Evolutionary conservation across 2,329 filamentous ascomycete species (phyloP).

Genomic region (Camillea tinctor): DNA sequence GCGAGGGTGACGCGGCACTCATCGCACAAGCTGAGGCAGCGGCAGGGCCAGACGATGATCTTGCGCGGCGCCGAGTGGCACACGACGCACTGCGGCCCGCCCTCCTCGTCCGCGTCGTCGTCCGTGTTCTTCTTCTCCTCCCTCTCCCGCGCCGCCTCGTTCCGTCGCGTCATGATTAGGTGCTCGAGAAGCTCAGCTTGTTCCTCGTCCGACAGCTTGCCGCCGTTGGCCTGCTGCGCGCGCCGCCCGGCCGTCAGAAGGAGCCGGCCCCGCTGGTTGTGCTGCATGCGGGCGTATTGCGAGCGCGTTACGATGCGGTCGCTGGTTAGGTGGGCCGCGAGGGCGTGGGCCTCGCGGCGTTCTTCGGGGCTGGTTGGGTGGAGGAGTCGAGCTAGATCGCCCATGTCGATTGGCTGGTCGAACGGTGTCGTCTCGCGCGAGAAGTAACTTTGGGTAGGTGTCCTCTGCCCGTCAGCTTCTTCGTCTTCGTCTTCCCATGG

Average conservation of each 20-base stretch:
- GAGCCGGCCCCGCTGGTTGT: constrained; percentile 68
- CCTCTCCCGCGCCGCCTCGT: constrained; percentile 22
- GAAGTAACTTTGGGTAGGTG: constrained; percentile 64
- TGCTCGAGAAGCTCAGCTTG: constrained; percentile 61
- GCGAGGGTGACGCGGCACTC: constrained; percentile 91
- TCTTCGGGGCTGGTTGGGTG: constrained; percentile 77
- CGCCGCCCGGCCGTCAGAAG: constrained; percentile 48
- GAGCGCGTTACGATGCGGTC: constrained; percentile 77
- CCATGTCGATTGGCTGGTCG: constrained; percentile 63
- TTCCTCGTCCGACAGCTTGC: constrained; percentile 51
- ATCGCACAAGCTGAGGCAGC: constrained; percentile 90
- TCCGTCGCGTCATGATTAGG: constrained; percentile 54
- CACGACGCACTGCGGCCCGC: constrained; percentile 84
- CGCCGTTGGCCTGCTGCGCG: constrained; percentile 31
- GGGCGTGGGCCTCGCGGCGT: constrained; percentile 73
- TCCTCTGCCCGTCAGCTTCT: constrained; percentile 55
- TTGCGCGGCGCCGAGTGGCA: constrained; percentile 85
- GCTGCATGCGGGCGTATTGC: constrained; percentile 66
- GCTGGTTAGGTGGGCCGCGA: constrained; percentile 76
- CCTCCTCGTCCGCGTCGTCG: constrained; percentile 55
- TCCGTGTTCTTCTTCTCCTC: constrained; percentile 35
- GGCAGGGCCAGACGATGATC: constrained; percentile 94
- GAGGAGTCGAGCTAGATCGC: constrained; percentile 75
- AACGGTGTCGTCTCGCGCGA: constrained; percentile 55
- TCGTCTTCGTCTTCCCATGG: constrained; percentile 43